Evolutionary conservation across 768 basidiomycete species (phyloP).

Genomic region (Naganishia antarctica): DNA sequence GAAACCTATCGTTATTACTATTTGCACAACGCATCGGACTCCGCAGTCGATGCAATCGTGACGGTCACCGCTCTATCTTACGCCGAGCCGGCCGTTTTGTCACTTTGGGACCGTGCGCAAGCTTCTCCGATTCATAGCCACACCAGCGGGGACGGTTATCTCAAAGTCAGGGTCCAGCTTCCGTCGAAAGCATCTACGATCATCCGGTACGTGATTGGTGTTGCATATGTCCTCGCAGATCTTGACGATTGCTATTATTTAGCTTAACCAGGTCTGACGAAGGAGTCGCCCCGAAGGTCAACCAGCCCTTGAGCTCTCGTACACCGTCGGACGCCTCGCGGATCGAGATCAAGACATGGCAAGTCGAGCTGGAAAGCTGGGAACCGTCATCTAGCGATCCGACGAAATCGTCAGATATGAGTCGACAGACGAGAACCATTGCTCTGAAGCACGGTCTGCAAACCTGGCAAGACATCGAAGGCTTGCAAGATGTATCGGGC

Average conservation of each 20-base stretch:
- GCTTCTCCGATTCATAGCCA: neutral
- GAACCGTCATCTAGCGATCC: neutral
- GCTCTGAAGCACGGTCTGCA: neutral
- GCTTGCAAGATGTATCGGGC: neutral
- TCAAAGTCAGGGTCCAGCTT: neutral
- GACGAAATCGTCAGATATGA: neutral
- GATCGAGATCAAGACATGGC: neutral
- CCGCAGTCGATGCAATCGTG: neutral
- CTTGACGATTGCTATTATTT: too few relatives aligned
- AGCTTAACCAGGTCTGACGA: neutral
- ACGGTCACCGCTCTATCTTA: neutral
- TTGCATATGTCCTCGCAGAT: neutral
- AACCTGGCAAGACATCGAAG: neutral
- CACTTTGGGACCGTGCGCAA: neutral
- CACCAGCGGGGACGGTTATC: neutral
- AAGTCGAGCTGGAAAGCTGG: conserved; percentile 5
- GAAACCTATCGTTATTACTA: conserved; percentile 2
- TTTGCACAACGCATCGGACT: conserved; percentile 5
- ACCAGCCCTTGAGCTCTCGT: too few relatives aligned
- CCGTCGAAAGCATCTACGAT: neutral
- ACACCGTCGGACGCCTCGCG: too few relatives aligned
- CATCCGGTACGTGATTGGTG: neutral
- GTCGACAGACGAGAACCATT: neutral
- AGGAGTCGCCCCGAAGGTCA: neutral
- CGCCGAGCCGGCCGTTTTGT: neutral